Base-by-base conservation (phyloP, 179 eudicot genomes). In the Camellia oleifera region DNA sequence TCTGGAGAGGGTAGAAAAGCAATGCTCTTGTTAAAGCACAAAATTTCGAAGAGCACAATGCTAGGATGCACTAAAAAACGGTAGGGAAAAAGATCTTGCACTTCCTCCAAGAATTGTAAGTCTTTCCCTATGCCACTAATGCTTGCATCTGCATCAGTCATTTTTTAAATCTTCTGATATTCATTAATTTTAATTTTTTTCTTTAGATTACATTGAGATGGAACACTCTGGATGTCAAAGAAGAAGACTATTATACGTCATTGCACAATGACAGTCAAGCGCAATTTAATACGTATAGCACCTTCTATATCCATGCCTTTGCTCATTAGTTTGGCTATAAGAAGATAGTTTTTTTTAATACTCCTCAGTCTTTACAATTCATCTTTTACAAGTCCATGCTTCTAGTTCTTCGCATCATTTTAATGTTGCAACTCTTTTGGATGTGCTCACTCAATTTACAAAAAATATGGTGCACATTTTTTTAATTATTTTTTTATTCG, bases 51-150 rank as follows among this genome's bases (percentile, higher is more conserved):
- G 80, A 89, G 85, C 81, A 85, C 91, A 74, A 77, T 96, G 80
- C 83, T 96, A 69, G 89, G 99, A 78, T 97, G 98, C 77, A 94
- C 99, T 18, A 96, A 96, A 82, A 32, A 89, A 81, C 85, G 98
- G 95, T 64, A 89, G 98, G 82, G 97, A 97, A 80, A 91, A 94
- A 81, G 98, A 96, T 87, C 91, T 89, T 81, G 91, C 92, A 18
- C 98, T 96, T 76, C 99, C 99, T 61, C 91, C 97, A 14, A 92
- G 90, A 91, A 91, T 90, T 67, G 99, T 96, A 86, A 85, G 97
- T 85, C 42, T 5, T 65, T 67, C 0, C 7, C 82, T 69, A 50
- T 77, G 69, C 69, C 56, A 62, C 69, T 23, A 45, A 5, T 60
- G 42, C 50, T 23, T 77, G 42, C 45, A 58, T 54, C 68, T 53